Base-by-base conservation (phyloP, 78 protist species). In the Dictyostelium brefeldianum region DNA sequence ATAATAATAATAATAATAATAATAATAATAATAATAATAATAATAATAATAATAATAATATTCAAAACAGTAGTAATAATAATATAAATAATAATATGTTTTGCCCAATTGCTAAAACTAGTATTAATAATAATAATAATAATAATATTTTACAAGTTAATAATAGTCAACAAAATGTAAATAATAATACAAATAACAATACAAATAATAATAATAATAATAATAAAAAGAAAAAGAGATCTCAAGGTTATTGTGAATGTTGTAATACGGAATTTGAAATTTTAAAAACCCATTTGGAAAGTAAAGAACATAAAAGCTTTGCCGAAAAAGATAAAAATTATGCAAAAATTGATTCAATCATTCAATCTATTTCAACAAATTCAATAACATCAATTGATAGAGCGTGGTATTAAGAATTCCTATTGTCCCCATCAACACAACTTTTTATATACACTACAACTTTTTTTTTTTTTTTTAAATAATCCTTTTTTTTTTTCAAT, bases 241-340 rank as follows among this genome's bases (percentile, higher is more conserved):
- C 81, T 25, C 91, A 83, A 27, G 91, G 91, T 36, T 83, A 83
- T 53, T 83, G 91, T 53, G 91, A 83, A 73, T 83, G 91, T 73
- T 83, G 91, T 73, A 83, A 83, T 46, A 73, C 80, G 14, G 91
- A 83, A 57, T 83, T 73, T 83, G 91, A 83, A 48, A 59, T 36
- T 12, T 41, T 83, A 73, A 83, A 83, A 46, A 11, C 80, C 15
- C 91, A 83, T 75, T 67, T 83, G 10, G 91, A 83, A 43, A 83
- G 91, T 57, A 83, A 73, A 73, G 91, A 83, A 25, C 91, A 83
- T 83, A 73, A 67, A 47, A 43, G 47, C n/a, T 83, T 83, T 83
- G 80, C 91, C 31, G 91, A 83, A 43, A 83, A 83, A 25, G 81
- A 73, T 73, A 73, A 83, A 54, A 83, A 83, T 75, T 83, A 83